These are phyloP conservation scores for Dichotomocladium elegans DNA, from an alignment of 371 early-diverging fungal genomes.

Conservation along the genomic window DNA sequence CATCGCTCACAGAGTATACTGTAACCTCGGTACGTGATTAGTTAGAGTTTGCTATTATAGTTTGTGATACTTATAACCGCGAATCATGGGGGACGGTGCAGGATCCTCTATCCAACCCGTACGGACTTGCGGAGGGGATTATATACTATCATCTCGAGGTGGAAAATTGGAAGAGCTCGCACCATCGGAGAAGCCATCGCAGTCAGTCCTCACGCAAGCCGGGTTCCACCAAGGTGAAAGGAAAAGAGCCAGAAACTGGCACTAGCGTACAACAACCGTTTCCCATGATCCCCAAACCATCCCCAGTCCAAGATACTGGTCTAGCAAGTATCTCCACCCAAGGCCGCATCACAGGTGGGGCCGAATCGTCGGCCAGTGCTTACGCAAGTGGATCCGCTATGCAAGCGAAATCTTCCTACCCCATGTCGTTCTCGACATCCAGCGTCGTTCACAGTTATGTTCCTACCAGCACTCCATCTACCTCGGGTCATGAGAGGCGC, in stretches of 20 bases:
- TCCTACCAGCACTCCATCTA: constrained; percentile 6
- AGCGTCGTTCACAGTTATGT: constrained; percentile 18
- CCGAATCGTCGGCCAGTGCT: not conserved
- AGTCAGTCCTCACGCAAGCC: not conserved
- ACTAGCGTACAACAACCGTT: not conserved
- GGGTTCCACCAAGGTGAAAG: not conserved
- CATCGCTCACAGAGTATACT: constrained; percentile 48
- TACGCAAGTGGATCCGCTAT: not conserved
- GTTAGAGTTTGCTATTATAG: no score
- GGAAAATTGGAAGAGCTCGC: constrained; percentile 38
- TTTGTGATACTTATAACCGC: not conserved
- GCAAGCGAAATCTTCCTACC: not conserved
- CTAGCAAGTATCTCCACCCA: constrained; percentile 14
- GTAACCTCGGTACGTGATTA: constrained; percentile 18
- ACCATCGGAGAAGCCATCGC: constrained; percentile 7
- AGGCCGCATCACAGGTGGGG: not conserved
- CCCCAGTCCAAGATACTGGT: constrained; percentile 11
- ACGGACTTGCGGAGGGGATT: constrained; percentile 58
- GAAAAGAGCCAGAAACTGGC: not conserved
- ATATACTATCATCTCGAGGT: constrained; percentile 60
- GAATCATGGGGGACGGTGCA: not conserved
- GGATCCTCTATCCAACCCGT: constrained; percentile 54
- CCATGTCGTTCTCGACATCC: constrained; percentile 11
- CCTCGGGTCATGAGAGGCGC: constrained; percentile 3
- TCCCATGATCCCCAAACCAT: constrained; percentile 1